Conservation (phyloP, 371 early-diverging fungal genomes). For the Apophysomyces trapeziformis region DNA sequence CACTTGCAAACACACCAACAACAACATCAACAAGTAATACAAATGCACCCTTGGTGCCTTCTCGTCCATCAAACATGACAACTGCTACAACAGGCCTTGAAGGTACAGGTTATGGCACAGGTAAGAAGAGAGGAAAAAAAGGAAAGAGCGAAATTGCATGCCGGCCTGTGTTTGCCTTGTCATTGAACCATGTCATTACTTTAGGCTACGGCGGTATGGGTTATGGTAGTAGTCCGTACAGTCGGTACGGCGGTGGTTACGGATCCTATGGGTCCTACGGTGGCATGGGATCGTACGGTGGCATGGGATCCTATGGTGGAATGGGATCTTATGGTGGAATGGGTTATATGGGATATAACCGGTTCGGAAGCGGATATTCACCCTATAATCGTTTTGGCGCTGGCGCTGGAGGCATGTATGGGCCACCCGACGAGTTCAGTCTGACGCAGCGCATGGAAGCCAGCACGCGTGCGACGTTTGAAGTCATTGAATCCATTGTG, state of each 20-base stretch:
- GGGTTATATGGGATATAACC: conserved; percentile 14
- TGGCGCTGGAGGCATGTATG: conserved; percentile 49
- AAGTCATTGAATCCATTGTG: conserved; percentile 87
- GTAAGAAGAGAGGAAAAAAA: neutral
- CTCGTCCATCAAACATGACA: conserved; percentile 30
- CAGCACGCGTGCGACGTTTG: conserved; percentile 88
- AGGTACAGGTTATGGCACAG: conserved; percentile 31
- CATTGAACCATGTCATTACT: neutral
- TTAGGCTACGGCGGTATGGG: conserved; percentile 24
- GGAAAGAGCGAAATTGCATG: too few relatives aligned
- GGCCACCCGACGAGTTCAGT: conserved; percentile 63
- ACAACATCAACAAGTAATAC: conserved; percentile 13
- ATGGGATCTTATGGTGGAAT: conserved; percentile 36
- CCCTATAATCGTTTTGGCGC: conserved; percentile 48
- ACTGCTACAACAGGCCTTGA: conserved; percentile 14
- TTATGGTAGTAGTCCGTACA: conserved; percentile 37
- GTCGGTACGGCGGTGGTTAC: conserved; percentile 43
- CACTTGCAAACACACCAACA: conserved; percentile 22
- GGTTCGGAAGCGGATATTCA: conserved; percentile 52
- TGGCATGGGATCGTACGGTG: conserved; percentile 33
- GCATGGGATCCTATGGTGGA: conserved; percentile 33
- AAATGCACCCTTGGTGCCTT: conserved; percentile 36
- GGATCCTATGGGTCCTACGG: conserved; percentile 38
- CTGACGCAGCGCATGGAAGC: conserved; percentile 84
- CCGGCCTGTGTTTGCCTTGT: neutral